Base-by-base conservation (phyloP, 176 grass and related monocot species). In the Aegilops speltoides region DNA sequence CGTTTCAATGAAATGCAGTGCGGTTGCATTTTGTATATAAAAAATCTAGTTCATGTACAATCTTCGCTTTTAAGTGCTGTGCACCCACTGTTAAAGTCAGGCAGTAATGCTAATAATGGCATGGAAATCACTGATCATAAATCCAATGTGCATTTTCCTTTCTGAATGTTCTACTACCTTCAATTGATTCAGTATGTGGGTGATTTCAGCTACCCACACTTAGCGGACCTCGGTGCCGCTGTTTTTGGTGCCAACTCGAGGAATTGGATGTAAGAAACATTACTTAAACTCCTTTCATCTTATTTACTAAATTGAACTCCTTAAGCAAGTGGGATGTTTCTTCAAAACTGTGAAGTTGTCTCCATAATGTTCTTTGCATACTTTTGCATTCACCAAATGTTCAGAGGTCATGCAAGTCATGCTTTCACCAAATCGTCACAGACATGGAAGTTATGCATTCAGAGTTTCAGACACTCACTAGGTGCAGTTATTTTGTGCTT, bases 211-310 rank as follows among this genome's bases (percentile, higher is more conserved):
- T 94, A 87, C 46, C 79, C 89, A 79, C 89, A 87, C 68, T 88
- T 94, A 84, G 90, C 92, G 50, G 95, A 97, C 80, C 93, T 97
- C 61, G 90, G 92, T 73, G 95, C 95, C 78, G 95, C 95, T 82
- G 91, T 97, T 88, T 97, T 86, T 85, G 95, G 95, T 76, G 95
- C 90, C 23, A 97, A 97, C 90, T 97, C 57, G 92, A 93, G 81
- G 95, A 97, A 89, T 91, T 97, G 31, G 92, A 94, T 91, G 95
- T 97, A 94, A 94, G 90, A 90, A 82, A 16, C 48, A 83, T 32
- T 66, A 1, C 73, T 87, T 68, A 46, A 62, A 82, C 46, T 76
- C 62, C n/a, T 34, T 50, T 76, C 41, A 14, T 25, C 60, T 82
- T 69, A 70, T 26, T 33, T 24, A 73, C 46, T 73, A 41, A n/a